These are phyloP conservation scores for Boletus semigastroideus DNA, from an alignment of 1,284 basidiomycete species.

Conservation along the genomic window DNA sequence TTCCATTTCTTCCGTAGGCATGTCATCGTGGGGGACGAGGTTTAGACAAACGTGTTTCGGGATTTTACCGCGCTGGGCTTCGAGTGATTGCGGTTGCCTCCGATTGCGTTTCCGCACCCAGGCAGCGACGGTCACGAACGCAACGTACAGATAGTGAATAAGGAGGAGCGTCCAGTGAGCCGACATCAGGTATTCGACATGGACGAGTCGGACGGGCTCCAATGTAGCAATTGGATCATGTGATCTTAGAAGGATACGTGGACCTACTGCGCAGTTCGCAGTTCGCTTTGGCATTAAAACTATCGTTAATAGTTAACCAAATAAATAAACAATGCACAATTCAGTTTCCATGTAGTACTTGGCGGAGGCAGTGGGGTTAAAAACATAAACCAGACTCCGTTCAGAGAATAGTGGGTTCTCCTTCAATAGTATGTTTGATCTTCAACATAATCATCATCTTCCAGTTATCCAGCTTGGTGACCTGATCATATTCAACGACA, in stretches of 20 bases:
- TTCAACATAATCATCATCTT: constrained; percentile 88
- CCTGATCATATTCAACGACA: constrained; percentile 83
- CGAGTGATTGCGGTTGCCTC: constrained; percentile 46
- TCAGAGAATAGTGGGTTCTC: constrained; percentile 40
- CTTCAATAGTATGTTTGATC: constrained; percentile 81
- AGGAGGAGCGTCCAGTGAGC: constrained; percentile 46
- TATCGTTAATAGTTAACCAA: too few species aligned
- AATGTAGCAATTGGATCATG: neutral
- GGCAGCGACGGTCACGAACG: constrained; percentile 42
- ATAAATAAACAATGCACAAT: neutral
- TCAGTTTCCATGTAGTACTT: constrained; percentile 1
- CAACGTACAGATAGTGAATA: constrained; percentile 57
- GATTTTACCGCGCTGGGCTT: constrained; percentile 48
- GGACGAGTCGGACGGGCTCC: neutral
- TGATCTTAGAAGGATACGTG: constrained; percentile 15
- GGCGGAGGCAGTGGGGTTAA: neutral
- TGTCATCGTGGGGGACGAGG: constrained; percentile 44
- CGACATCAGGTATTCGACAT: constrained; percentile 33
- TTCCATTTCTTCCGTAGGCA: constrained; percentile 38
- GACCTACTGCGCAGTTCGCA: too few species aligned
- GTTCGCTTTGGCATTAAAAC: too few species aligned
- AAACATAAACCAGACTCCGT: neutral
- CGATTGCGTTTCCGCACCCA: constrained; percentile 39
- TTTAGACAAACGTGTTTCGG: constrained; percentile 67
- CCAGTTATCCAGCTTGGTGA: constrained; percentile 92